These are phyloP conservation scores for Coemansia brasiliensis DNA, from an alignment of 192 early-diverging fungal species.

Conservation along the genomic window DNA sequence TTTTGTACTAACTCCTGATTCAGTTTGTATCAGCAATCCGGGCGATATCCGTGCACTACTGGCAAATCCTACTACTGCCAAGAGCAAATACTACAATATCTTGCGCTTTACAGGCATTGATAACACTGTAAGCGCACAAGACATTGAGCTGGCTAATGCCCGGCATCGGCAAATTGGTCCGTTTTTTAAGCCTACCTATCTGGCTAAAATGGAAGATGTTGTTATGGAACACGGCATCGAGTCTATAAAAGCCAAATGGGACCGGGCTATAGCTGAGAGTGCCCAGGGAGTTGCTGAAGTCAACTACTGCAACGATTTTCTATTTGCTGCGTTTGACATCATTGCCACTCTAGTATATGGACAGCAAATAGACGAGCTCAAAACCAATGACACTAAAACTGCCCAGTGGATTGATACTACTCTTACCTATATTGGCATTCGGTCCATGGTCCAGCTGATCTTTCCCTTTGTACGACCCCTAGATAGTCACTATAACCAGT, in stretches of 20 bases:
- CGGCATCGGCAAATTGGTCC: conserved; percentile 40
- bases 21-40: conserved; percentile 33
- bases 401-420: conserved; percentile 37
- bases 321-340: conserved; percentile 36
- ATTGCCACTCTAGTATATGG: conserved; percentile 41
- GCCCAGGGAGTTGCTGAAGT: conserved; percentile 24
- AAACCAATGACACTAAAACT: conserved; percentile 18
- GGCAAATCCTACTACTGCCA: conserved; percentile 17
- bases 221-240: conserved; percentile 42
- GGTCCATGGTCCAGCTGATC: conserved; percentile 33
- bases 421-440: conserved; percentile 33
- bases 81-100: conserved; percentile 24
- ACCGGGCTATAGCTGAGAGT: conserved; percentile 17
- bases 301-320: conserved; percentile 44
- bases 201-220: conserved; percentile 34
- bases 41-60: conserved; percentile 27
- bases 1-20: conserved; percentile 17
- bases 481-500: conserved; percentile 20
- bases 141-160: conserved; percentile 28
- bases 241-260: conserved; percentile 39
- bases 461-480: conserved; percentile 18
- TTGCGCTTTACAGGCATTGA: conserved; percentile 40
- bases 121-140: conserved; percentile 34
- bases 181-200: conserved; percentile 29
- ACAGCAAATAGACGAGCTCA: conserved; percentile 28